Conservation (phyloP, 306 rosid genomes). For the Myrica gale region DNA sequence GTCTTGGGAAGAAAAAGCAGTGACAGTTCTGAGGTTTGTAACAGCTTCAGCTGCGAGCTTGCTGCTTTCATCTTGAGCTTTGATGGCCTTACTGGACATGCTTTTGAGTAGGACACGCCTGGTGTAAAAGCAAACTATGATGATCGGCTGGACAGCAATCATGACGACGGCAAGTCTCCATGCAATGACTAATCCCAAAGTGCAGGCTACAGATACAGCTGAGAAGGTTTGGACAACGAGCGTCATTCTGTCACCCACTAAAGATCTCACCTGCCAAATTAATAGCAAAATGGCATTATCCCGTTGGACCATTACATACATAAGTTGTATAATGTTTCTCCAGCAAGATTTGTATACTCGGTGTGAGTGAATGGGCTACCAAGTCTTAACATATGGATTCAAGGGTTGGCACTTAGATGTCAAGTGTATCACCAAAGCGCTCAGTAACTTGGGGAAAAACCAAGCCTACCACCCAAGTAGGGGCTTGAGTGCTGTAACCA, state of each 20-base stretch:
- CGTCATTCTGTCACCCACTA: slow-evolving; percentile 83
- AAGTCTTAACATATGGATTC: no score
- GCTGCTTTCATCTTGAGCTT: slow-evolving; percentile 69
- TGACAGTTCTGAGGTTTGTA: slow-evolving; percentile 69
- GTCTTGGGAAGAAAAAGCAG: slow-evolving; percentile 84
- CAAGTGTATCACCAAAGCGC: no score
- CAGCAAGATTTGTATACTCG: no score
- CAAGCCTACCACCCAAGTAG: no score
- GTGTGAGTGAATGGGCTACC: no score
- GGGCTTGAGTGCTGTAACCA: no score
- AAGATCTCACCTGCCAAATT: slow-evolving; percentile 65
- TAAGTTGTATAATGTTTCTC: no score
- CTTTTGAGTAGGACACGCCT: slow-evolving; percentile 62
- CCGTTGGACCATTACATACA: no score
- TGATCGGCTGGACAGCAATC: slow-evolving; percentile 75
- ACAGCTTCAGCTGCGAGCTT: slow-evolving; percentile 94
- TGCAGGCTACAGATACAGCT: slow-evolving; percentile 66
- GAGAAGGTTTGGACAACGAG: slow-evolving; percentile 71
- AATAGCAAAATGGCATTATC: neutral
- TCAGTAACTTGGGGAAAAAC: no score
- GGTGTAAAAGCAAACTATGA: slow-evolving; percentile 63
- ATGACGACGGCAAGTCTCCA: slow-evolving; percentile 80
- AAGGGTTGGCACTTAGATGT: no score
- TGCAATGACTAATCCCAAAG: slow-evolving; percentile 73
- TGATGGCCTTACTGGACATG: slow-evolving; percentile 58